Conservation (phyloP, 78 protist species). For the Diacronema lutheri region DNA sequence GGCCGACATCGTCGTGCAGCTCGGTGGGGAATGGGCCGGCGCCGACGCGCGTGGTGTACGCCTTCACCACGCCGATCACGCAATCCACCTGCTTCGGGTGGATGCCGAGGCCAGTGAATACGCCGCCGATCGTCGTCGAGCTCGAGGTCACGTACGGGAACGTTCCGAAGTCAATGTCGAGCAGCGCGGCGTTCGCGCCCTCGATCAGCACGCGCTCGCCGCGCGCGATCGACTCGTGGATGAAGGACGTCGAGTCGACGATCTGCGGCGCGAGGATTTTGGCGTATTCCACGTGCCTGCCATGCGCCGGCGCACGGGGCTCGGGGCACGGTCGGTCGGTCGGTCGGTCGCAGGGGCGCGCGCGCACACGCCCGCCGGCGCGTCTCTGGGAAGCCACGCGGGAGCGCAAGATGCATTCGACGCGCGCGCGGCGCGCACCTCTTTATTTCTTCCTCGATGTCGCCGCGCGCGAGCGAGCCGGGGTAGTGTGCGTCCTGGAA, state of each 20-base stretch:
- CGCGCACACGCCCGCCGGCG: no score
- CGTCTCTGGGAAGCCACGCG: no score
- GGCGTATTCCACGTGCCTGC: slow-evolving; percentile 4
- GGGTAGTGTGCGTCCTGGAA: neutral
- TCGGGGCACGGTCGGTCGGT: no score
- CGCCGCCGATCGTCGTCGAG: slow-evolving; percentile 81
- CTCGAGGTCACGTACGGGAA: slow-evolving; percentile 92
- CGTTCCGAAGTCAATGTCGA: slow-evolving; percentile 90
- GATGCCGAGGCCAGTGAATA: slow-evolving; percentile 61
- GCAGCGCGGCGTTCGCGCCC: slow-evolving; percentile 92
- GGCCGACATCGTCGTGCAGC: neutral
- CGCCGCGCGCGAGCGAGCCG: neutral
- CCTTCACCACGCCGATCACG: slow-evolving; percentile 86
- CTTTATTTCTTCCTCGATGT: neutral
- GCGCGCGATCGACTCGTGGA: slow-evolving; percentile 7
- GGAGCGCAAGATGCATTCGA: no score
- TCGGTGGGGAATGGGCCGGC: slow-evolving; percentile 35
- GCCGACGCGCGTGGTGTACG: slow-evolving; percentile 87
- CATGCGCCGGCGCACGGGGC: neutral
- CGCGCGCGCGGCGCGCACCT: neutral
- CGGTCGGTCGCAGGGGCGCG: no score
- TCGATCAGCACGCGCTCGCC: slow-evolving; percentile 38
- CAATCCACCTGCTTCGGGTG: no score
- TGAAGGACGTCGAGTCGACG: slow-evolving; percentile 63
- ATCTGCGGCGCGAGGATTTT: slow-evolving; percentile 69